phyloP scores from a whole-genome alignment of 805 yeast species.

The Starmerella bombi region DNA sequence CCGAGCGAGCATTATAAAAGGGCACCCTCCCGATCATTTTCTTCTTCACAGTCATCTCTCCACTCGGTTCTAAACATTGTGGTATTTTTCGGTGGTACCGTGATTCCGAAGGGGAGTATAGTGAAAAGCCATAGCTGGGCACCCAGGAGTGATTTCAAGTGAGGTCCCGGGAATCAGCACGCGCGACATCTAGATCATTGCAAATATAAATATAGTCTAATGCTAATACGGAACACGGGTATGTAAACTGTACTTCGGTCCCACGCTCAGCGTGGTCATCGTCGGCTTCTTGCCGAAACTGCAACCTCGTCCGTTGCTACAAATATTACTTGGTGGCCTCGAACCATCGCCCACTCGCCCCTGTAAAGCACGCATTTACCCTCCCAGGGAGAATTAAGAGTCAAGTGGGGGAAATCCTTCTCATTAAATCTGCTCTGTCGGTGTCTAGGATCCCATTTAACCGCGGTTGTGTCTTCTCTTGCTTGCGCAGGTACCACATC shows the following conservation, averaged over 20 bases:
- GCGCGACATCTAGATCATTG: constrained; percentile 19
- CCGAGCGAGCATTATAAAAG: background rate
- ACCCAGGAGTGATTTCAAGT: constrained; percentile 24
- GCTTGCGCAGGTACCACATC: too few relatives aligned
- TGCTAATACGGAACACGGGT: too few relatives aligned
- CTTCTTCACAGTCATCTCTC: constrained; percentile 18
- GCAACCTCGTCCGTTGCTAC: too few relatives aligned
- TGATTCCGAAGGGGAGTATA: constrained; percentile 15
- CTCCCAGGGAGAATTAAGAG: constrained; percentile 15
- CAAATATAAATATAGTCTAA: too few relatives aligned
- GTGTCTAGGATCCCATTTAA: constrained; percentile 15
- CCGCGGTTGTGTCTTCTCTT: too few relatives aligned
- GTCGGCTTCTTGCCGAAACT: too few relatives aligned
- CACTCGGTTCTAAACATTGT: background rate
- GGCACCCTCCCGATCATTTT: background rate
- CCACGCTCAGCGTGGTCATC: too few relatives aligned
- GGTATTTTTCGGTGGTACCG: background rate
- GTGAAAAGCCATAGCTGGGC: constrained; percentile 27
- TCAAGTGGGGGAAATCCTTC: constrained; percentile 18
- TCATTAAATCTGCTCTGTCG: constrained; percentile 15
- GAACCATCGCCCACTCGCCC: constrained; percentile 17
- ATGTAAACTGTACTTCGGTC: too few relatives aligned
- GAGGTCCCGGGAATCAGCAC: constrained; percentile 29
- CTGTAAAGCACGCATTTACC: constrained; percentile 15
- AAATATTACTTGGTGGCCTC: constrained; percentile 5